Evolutionary conservation across 2,329 filamentous ascomycete genomes (phyloP), one percentile per base, ranked within the genome.

Genomic region (Sclerotiophoma versabilis): DNA sequence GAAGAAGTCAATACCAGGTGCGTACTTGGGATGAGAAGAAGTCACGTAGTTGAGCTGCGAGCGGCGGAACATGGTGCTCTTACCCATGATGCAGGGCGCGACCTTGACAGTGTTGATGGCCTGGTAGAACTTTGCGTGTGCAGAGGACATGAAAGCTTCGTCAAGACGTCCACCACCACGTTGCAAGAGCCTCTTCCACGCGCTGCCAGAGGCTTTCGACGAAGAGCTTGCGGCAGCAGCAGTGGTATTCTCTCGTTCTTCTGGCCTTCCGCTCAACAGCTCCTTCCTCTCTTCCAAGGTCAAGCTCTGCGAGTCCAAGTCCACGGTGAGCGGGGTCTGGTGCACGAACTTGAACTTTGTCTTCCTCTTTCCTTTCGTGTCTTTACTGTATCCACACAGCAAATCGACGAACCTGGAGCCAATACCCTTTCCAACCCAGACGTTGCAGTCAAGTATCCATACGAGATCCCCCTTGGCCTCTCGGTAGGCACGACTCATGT

Each of bases 51-150:
- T 86, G 29, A 99, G 85, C 68, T 99, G 93, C 0, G 91, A 91
- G 58, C 90, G 91, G 54, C 95, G 90, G 77, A 98, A 99, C 93
- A 99, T 98, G 78, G 96, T 98, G 68, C 92, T 96, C 79, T 99
- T 99, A 44, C 95, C 95, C 19, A 98, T 89, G 53, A 96, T 89
- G 75, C 95, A 99, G 8, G 96, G 95, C 0, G 95, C 95, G 46
- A 98, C 79, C 3, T 90, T 84, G 14, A 97, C 91, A 0, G 91
- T 91, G 76, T 98, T 98, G 82, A 99, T 99, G 57, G 93, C 95
- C 8, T 89, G 89, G 79, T 99, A 99, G 81, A 99, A 98, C 72
- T 99, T 99, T 65, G 92, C 92, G 74, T 99, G 95, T 0, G 92
- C 87, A 0, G 92, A 95, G 0, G 92, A 88, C 83, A 99, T 90